Evolutionary conservation across 257 asterid species (phyloP).

Genomic region (Nemophila menziesii): DNA sequence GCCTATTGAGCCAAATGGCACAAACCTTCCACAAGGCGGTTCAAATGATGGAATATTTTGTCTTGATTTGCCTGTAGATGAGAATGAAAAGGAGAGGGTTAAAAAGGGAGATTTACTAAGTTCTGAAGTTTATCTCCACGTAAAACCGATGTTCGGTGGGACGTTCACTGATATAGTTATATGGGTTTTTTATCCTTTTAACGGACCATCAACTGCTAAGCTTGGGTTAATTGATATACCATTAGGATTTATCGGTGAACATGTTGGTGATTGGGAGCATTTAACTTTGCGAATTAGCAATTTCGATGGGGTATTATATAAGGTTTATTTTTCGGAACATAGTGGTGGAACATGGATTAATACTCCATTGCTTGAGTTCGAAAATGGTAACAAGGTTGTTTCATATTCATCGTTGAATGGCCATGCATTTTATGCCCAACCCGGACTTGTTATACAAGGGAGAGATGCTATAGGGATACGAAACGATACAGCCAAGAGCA

Average conservation of each 20-base stretch:
- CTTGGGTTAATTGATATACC: conserved; percentile 37
- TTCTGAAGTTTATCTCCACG: conserved; percentile 58
- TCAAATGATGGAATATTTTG: conserved; percentile 57
- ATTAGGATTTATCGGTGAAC: conserved; percentile 66
- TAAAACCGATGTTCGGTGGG: conserved; percentile 57
- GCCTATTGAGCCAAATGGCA: conserved; percentile 32
- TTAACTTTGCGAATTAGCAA: conserved; percentile 75
- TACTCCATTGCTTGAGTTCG: conserved; percentile 34
- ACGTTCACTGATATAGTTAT: conserved; percentile 65
- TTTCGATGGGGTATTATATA: conserved; percentile 48
- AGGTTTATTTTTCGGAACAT: conserved; percentile 52
- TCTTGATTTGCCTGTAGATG: conserved; percentile 56
- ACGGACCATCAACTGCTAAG: conserved; percentile 63
- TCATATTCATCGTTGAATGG: conserved; percentile 60
- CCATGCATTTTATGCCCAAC: conserved; percentile 36
- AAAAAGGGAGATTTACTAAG: conserved; percentile 43
- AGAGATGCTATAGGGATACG: conserved; percentile 39
- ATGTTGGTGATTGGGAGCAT: conserved; percentile 95
- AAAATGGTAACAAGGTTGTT: conserved; percentile 37
- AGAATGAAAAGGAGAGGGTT: conserved; percentile 18
- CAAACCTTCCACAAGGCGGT: conserved; percentile 78
- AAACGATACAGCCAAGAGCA: conserved; percentile 52
- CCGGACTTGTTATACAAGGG: conserved; percentile 51
- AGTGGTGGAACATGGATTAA: conserved; percentile 64
- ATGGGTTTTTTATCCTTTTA: conserved; percentile 79